Evolutionary conservation across 176 grass and related monocot species (phyloP), one percentile per base, ranked within the genome.

Genomic region (Carex littledalei): DNA sequence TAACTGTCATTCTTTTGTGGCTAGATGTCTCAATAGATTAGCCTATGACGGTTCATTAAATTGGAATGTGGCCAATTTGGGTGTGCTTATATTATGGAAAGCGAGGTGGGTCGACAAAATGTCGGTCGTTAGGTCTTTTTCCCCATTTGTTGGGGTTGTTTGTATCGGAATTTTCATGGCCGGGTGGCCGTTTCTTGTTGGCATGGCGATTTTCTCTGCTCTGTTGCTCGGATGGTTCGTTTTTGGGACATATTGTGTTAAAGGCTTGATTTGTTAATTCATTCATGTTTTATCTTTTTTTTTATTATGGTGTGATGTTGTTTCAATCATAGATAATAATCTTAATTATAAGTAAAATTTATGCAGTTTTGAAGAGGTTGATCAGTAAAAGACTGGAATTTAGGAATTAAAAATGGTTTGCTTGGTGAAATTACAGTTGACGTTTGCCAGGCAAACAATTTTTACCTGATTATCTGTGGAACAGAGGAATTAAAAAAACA

Each of bases 171-270:
- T 68, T 37, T 35, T 68, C 65, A 68, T 68, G 14, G 31, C 5
- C 2, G 65, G 65, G 35, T 68, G 31, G 65, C 31, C 15, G 2
- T 98, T 98, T 68, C 86, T 98, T 15, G 67, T 93, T 84, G 93
- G 95, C 18, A 93, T 98, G 89, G 89, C 86, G 5, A 86, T 86
- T 29, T 98, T 98, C 65, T 94, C 92, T 20, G 81, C 58, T 39
- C 89, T 98, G 64, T 85, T 98, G 86, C 75, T 94, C 49, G 95
- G 95, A 56, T 94, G 93, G 92, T 98, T 93, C 86, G 21, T 91
- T 86, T 79, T 94, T 59, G 80, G 86, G 60, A 82, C 91, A 80
- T 98, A 92, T 79, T 98, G 92, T 65, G 32, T 76, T 37, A 94
- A 90, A 63, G 87, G 74, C 72, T 84, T 91, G 88, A 86, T 88